Percentiles rank a stretch among this genome's conserved stretches.
Conservation (phyloP, 1,284 basidiomycete genomes). For the Microstroma glucosiphilum region DNA sequence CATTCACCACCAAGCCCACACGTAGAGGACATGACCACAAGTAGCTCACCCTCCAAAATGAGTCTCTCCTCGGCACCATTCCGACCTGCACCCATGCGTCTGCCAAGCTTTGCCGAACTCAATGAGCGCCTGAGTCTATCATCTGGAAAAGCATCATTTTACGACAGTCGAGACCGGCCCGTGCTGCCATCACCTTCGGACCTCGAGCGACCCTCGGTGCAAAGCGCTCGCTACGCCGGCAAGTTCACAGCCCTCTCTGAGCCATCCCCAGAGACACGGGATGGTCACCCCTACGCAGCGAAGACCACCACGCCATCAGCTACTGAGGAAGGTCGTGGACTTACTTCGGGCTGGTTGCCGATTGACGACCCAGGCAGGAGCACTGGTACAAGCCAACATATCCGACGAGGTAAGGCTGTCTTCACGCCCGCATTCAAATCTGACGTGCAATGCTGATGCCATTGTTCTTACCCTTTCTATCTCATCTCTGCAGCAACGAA, state of each 20-base stretch:
- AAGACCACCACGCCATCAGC: neutral
- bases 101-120: constrained; percentile 4
- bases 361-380: constrained; percentile 2
- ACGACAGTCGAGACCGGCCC: neutral
- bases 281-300: neutral
- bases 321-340: neutral
- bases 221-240: too few relatives aligned
- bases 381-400: neutral
- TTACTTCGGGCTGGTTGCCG: neutral
- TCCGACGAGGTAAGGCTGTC: neutral
- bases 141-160: neutral
- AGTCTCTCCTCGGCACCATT: too few relatives aligned
- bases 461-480: neutral
- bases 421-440: neutral
- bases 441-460: neutral
- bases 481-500: neutral
- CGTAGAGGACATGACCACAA: too few relatives aligned
- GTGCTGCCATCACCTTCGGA: too few relatives aligned
- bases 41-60: too few relatives aligned
- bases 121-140: neutral
- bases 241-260: neutral
- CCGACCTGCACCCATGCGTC: neutral
- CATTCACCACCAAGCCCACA: too few relatives aligned
- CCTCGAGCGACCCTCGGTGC: neutral
- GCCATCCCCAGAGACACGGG: neutral